These are phyloP conservation scores for Davidsoniella neocaledoniae DNA, from an alignment of 2,329 filamentous ascomycete genomes.

Conservation along the genomic window DNA sequence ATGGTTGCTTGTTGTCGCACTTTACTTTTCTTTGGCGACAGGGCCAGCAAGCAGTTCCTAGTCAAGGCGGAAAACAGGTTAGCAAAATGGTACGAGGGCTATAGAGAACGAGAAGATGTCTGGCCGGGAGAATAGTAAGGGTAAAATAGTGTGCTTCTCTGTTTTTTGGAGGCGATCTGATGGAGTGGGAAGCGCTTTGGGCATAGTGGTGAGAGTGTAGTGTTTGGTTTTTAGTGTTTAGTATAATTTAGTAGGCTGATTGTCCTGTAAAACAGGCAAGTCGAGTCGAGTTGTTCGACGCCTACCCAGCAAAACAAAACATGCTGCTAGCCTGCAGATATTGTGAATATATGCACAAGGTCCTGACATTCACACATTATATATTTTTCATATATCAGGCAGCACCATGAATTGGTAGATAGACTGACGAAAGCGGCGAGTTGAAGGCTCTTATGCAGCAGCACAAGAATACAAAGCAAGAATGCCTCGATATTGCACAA, in stretches of 20 bases:
- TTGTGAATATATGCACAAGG: background rate
- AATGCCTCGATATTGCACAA: no score
- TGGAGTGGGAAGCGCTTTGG: no score
- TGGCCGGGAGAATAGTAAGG: background rate
- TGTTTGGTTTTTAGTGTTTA: no score
- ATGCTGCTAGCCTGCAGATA: background rate
- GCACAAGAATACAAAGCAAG: no score
- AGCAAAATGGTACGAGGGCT: background rate
- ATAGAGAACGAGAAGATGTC: background rate
- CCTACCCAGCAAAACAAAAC: no score
- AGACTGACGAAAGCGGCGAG: no score
- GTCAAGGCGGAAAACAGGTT: background rate
- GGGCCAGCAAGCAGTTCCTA: constrained; percentile 49
- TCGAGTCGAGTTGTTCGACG: background rate
- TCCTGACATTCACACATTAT: no score
- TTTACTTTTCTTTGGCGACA: constrained; percentile 53
- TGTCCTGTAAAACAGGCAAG: background rate
- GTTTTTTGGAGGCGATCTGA: no score
- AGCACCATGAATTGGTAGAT: no score
- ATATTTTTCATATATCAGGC: no score
- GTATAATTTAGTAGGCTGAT: background rate
- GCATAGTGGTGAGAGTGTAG: no score
- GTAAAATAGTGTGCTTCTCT: background rate
- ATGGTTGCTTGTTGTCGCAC: constrained; percentile 52
- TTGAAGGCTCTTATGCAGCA: no score